These are phyloP conservation scores for Phoma sp. DNA, from an alignment of 2,329 filamentous ascomycete genomes.

Conservation along the genomic window DNA sequence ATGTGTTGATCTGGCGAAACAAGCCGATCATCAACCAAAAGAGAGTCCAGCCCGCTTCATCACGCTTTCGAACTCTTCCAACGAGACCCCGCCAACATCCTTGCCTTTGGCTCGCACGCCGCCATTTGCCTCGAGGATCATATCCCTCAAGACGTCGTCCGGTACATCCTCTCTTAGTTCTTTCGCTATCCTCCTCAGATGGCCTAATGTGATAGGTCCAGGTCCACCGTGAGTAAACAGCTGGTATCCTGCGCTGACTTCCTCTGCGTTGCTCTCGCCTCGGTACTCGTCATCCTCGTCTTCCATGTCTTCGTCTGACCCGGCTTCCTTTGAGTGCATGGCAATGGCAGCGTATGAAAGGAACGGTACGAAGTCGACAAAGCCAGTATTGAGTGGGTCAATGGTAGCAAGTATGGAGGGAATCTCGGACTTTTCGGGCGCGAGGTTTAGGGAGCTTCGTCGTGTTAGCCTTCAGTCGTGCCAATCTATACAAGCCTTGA, in stretches of 20 bases:
- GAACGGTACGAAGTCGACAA: slow-evolving; percentile 80
- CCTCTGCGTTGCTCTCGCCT: slow-evolving; percentile 56
- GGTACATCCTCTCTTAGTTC: slow-evolving; percentile 83
- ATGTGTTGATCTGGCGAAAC: not conserved
- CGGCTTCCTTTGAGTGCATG: slow-evolving; percentile 60
- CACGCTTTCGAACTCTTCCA: slow-evolving; percentile 83
- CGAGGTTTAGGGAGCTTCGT: slow-evolving; percentile 77
- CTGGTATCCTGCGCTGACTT: slow-evolving; percentile 81
- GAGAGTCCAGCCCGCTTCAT: slow-evolving; percentile 80
- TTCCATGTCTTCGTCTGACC: slow-evolving; percentile 53
- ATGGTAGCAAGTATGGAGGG: slow-evolving; percentile 78
- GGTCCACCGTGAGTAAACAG: slow-evolving; percentile 71
- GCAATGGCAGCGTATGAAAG: slow-evolving; percentile 88
- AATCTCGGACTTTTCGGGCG: slow-evolving; percentile 71
- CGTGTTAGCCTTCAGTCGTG: slow-evolving; percentile 4
- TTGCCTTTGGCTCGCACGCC: slow-evolving; percentile 66
- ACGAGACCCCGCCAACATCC: slow-evolving; percentile 68
- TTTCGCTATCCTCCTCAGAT: slow-evolving; percentile 79
- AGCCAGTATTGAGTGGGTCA: slow-evolving; percentile 81
- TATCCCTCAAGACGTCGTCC: slow-evolving; percentile 85
- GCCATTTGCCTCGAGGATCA: slow-evolving; percentile 93
- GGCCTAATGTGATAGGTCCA: slow-evolving; percentile 76
- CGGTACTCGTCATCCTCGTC: slow-evolving; percentile 48
- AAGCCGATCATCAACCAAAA: slow-evolving; percentile 66
- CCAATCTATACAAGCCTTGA: not conserved